phyloP scores from a whole-genome alignment of 345 rosid species.

The Boechera stricta region DNA sequence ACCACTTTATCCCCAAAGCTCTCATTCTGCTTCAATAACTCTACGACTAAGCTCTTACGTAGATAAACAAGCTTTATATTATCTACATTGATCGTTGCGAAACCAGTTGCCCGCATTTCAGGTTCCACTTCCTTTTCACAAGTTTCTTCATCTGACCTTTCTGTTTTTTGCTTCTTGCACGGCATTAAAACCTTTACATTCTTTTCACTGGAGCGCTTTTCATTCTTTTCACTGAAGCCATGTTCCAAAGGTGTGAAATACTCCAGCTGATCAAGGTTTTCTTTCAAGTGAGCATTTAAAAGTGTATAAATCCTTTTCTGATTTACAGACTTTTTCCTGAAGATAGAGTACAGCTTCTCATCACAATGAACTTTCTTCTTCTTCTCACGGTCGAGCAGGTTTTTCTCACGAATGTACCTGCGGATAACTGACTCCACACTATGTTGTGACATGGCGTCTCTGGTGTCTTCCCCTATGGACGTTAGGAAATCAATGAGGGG shows the following conservation, averaged over 20 bases:
- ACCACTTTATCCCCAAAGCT: slow-evolving; percentile 51
- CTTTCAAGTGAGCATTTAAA: slow-evolving; percentile 48
- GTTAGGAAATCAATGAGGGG: slow-evolving; percentile 57
- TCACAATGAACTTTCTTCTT: slow-evolving; percentile 53
- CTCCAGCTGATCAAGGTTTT: slow-evolving; percentile 46
- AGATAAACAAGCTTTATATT: slow-evolving; percentile 63
- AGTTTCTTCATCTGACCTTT: slow-evolving; percentile 6
- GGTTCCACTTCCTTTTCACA: slow-evolving; percentile 34
- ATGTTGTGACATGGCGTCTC: slow-evolving; percentile 44
- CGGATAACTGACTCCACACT: slow-evolving; percentile 48
- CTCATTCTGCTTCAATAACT: slow-evolving; percentile 46
- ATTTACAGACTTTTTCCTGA: slow-evolving; percentile 49
- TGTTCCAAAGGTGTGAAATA: slow-evolving; percentile 28
- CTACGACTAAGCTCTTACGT: slow-evolving; percentile 55
- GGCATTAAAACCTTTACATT: slow-evolving; percentile 14
- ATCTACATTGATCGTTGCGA: slow-evolving; percentile 53
- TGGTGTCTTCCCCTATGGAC: slow-evolving; percentile 55
- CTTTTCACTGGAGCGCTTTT: slow-evolving; percentile 24
- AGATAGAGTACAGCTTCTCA: slow-evolving; percentile 52
- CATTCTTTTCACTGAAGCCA: slow-evolving; percentile 29
- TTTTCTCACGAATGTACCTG: slow-evolving; percentile 42
- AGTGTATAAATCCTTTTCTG: slow-evolving; percentile 44
- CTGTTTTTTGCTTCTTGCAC: slow-evolving; percentile 47
- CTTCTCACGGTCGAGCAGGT: slow-evolving; percentile 43
- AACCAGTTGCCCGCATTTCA: slow-evolving; percentile 43